Conservation (phyloP, 2,329 filamentous ascomycete species). For the Aschersonia sp. region DNA sequence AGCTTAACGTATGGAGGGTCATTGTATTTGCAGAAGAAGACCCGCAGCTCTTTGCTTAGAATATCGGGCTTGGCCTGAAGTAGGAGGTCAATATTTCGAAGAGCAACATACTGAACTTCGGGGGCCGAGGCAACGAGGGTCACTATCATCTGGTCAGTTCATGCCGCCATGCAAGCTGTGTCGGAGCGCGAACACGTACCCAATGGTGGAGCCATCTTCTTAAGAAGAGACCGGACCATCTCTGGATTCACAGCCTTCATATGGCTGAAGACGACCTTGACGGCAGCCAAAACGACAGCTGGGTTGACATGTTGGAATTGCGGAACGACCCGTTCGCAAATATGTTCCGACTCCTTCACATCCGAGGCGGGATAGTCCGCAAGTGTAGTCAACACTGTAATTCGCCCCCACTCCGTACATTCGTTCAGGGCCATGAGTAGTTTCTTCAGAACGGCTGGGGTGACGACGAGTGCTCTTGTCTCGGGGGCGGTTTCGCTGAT, state of each 20-base stretch:
- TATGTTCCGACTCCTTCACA: constrained; percentile 92
- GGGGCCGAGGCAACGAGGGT: constrained; percentile 90
- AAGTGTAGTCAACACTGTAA: constrained; percentile 81
- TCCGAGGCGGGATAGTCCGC: constrained; percentile 81
- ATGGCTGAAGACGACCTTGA: constrained; percentile 95
- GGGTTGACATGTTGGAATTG: constrained; percentile 99
- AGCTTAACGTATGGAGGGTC: constrained; percentile 96
- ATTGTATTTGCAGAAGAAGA: constrained; percentile 99
- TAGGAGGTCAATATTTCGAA: constrained; percentile 90
- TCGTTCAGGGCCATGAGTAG: constrained; percentile 93
- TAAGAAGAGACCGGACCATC: constrained; percentile 70
- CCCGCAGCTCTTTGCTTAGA: constrained; percentile 88
- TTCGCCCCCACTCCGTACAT: constrained; percentile 95
- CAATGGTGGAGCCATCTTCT: constrained; percentile 96
- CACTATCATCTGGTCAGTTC: constrained; percentile 34
- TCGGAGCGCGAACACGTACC: constrained; percentile 34
- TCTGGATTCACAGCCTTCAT: constrained; percentile 77
- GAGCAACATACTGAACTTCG: constrained; percentile 94
- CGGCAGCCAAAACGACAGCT: constrained; percentile 89
- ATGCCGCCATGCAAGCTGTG: neutral
- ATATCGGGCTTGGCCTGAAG: constrained; percentile 95
- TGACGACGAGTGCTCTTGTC: constrained; percentile 74
- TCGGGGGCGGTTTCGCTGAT: constrained; percentile 85
- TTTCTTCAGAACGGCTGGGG: constrained; percentile 76
- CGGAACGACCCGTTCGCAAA: constrained; percentile 88